These are phyloP conservation scores for Chamaecyparis obtusa DNA, from an alignment of 75 land plant species.

Conservation along the genomic window DNA sequence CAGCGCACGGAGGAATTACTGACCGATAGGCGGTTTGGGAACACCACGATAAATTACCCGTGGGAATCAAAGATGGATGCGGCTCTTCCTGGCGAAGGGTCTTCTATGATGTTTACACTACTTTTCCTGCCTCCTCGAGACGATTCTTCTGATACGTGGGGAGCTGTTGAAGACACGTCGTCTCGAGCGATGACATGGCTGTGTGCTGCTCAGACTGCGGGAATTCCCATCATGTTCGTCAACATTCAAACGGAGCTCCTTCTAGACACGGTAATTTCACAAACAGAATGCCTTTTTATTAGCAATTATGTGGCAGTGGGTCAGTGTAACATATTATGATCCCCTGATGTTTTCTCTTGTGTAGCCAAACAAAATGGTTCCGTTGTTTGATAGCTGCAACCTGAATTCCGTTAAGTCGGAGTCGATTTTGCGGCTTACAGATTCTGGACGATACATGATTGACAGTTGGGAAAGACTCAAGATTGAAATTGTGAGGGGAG, in stretches of 20 bases:
- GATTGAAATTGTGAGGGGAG: slow-evolving; percentile 39
- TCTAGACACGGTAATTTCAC: slow-evolving; percentile 27
- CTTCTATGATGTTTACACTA: slow-evolving; percentile 46
- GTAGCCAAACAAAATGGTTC: slow-evolving; percentile 1
- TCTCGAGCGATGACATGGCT: slow-evolving; percentile 61
- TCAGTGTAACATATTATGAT: neutral
- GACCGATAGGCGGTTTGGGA: slow-evolving; percentile 20
- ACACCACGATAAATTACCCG: slow-evolving; percentile 37
- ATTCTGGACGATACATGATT: neutral
- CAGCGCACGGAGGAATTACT: slow-evolving; percentile 27
- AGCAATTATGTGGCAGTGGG: neutral
- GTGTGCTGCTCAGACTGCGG: slow-evolving; percentile 52
- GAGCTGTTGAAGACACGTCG: slow-evolving; percentile 37
- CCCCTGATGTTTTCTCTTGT: neutral
- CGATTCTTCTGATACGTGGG: neutral
- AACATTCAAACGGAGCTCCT: slow-evolving; percentile 66
- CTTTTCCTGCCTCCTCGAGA: slow-evolving; percentile 40
- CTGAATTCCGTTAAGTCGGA: neutral
- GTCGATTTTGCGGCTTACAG: neutral
- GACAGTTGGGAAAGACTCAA: slow-evolving; percentile 4
- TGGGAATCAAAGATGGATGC: slow-evolving; percentile 50
- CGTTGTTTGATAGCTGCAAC: neutral
- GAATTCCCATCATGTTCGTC: slow-evolving; percentile 59
- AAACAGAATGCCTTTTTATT: neutral
- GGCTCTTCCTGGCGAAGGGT: slow-evolving; percentile 33